Base-by-base conservation (phyloP, 2,329 filamentous ascomycete species). In the Cytospora paraplurivora region DNA sequence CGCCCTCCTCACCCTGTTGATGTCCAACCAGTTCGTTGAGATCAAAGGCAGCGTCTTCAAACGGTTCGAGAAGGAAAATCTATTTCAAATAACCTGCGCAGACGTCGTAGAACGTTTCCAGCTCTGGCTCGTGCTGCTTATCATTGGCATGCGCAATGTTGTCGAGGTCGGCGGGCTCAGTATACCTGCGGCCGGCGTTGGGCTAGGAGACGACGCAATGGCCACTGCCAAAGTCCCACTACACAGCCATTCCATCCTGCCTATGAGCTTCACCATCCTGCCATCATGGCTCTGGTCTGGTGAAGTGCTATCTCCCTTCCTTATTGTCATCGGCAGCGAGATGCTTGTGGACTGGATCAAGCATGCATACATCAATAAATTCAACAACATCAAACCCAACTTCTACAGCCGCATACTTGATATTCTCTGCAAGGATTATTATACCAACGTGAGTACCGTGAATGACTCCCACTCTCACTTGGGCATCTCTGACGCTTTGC, bases 11-110 rank as follows among this genome's bases (percentile, higher is more conserved):
- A 97, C 95, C 0, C 84, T 99, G 0, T 82, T 99, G 1, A 86
- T 99, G 73, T 97, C 93, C 7, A 99, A 98, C 72, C 96, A 99
- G 73, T 99, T 99, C 71, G 95, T 99, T 51, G 95, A 99, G 78
- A 97, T 99, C 81, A 99, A 99, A 73, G 92, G 92, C 66, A 96
- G 93, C 0, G 96, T 99, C 0, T 99, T 99, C 81, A 98, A 99
- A 79, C 95, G 94, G 66, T 96, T 98, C 67, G 95, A 99, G 71
- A 98, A 97, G 75, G 95, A 99, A 73, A 98, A 97, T 68, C 80
- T 97, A 0, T 99, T 99, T 73, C 95, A 99, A 74, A 82, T 99
- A 15, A 96, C 94, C 0, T 99, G 95, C 69, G 94, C 95, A 4
- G 95, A 99, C 73, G 89, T 99, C 38, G 95, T 99, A 1, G 95